phyloP scores from a whole-genome alignment of 257 asterid genomes.

The Rauvolfia tetraphylla region DNA sequence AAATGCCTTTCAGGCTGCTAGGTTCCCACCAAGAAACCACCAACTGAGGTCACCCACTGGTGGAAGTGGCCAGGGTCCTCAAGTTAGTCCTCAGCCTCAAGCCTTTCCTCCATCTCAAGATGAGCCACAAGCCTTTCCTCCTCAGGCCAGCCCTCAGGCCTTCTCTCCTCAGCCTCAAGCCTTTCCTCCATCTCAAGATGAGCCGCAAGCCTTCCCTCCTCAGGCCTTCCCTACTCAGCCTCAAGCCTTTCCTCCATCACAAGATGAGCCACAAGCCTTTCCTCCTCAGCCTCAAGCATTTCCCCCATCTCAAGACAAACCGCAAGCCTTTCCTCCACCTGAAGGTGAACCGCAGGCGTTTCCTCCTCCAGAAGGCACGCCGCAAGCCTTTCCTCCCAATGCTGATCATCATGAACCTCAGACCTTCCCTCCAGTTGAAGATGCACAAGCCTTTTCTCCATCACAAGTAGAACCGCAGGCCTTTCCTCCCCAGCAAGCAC shows the following conservation, averaged over 20 bases:
- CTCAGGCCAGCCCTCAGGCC: conserved; percentile 4
- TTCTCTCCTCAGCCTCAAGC: conserved; percentile 1
- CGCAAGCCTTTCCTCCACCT: neutral
- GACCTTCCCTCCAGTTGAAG: conserved; percentile 10
- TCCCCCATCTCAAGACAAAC: conserved; percentile 4
- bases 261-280: neutral
- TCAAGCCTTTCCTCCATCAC: conserved; percentile 14
- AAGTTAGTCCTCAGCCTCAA: conserved; percentile 9
- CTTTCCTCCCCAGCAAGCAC: conserved; percentile 2
- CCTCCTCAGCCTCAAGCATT: conserved; percentile 5
- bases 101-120: conserved; percentile 14
- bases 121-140: conserved; percentile 11
- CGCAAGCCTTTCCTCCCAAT: conserved; percentile 14
- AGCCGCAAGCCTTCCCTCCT: conserved; percentile 14
- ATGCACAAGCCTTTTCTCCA: conserved; percentile 12
- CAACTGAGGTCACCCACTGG: conserved; percentile 10
- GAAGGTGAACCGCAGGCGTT: neutral
- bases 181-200: conserved; percentile 5
- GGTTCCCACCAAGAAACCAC: conserved; percentile 12
- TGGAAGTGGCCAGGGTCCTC: conserved; percentile 5
- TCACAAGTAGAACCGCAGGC: neutral
- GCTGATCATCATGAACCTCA: neutral
- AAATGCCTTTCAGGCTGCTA: neutral
- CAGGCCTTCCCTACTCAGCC: neutral
- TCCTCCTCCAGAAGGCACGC: conserved; percentile 7